Percentiles rank a stretch among this genome's conserved stretches.
Evolutionary conservation across 2,329 filamentous ascomycete genomes (phyloP).

Genomic region (Aureobasidium subglaciale): DNA sequence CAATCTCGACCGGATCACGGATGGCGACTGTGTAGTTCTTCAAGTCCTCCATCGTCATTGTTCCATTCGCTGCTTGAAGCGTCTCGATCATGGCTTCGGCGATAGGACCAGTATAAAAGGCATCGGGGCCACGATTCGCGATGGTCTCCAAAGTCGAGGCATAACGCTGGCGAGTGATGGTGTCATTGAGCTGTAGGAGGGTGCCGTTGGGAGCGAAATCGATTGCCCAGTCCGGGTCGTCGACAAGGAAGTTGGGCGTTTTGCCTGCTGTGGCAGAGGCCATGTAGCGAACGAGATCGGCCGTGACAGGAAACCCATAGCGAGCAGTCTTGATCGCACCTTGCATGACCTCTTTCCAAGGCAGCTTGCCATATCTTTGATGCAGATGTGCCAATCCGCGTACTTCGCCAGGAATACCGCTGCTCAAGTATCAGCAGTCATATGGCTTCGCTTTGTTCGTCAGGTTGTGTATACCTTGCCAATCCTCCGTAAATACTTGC

Average conservation of each 20-base stretch:
- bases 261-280: conserved; percentile 34
- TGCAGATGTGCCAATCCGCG: conserved; percentile 76
- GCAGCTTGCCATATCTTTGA: conserved; percentile 54
- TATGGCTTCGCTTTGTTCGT: no score
- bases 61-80: conserved; percentile 66
- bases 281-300: conserved; percentile 73
- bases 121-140: conserved; percentile 57
- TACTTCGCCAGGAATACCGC: conserved; percentile 66
- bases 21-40: conserved; percentile 62
- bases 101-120: conserved; percentile 65
- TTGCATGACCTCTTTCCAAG: conserved; percentile 57
- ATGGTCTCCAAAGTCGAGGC: conserved; percentile 73
- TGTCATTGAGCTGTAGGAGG: conserved; percentile 64
- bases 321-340: conserved; percentile 69
- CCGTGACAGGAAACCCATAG: conserved; percentile 64
- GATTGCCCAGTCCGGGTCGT: conserved; percentile 71
- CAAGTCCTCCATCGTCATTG: conserved; percentile 75
- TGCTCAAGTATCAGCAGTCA: conserved; percentile 24
- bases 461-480: conserved; percentile 29
- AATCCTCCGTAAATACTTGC: conserved; percentile 67
- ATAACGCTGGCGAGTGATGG: conserved; percentile 72
- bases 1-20: conserved; percentile 51
- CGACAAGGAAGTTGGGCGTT: conserved; percentile 59
- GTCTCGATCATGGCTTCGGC: conserved; percentile 66
- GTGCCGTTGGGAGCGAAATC: conserved; percentile 85